These are phyloP conservation scores for Closterium sp. DNA, from an alignment of 139 green algal species.

Conservation along the genomic window DNA sequence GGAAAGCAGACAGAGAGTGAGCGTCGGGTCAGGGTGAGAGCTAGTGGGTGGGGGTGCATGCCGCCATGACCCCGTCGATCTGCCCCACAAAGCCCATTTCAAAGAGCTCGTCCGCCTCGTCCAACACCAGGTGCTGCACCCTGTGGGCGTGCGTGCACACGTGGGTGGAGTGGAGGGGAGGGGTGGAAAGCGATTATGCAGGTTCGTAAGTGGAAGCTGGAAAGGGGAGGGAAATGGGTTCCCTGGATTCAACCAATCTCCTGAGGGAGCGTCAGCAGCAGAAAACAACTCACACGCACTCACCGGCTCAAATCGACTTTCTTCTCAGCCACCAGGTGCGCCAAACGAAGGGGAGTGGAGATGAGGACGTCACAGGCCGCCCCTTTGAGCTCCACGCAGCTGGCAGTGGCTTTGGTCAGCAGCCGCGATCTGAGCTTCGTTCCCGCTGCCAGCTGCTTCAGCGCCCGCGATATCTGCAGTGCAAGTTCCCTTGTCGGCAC, in stretches of 20 bases:
- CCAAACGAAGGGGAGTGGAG: slow-evolving; percentile 80
- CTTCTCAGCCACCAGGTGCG: slow-evolving; percentile 53
- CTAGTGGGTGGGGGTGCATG: slow-evolving; percentile 54
- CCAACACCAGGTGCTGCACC: slow-evolving; percentile 75
- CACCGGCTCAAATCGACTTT: slow-evolving; percentile 45
- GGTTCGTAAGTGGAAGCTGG: too few relatives aligned
- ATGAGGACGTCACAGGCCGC: slow-evolving; percentile 76
- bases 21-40: too few relatives aligned
- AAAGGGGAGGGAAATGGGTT: too few relatives aligned
- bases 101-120: slow-evolving; percentile 97
- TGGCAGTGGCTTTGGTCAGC: slow-evolving; percentile 66
- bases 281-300: too few relatives aligned
- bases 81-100: slow-evolving; percentile 86
- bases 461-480: slow-evolving; percentile 70
- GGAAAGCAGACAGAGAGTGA: too few relatives aligned
- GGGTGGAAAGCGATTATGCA: slow-evolving; percentile 41
- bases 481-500: slow-evolving; percentile 86
- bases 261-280: too few relatives aligned
- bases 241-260: too few relatives aligned
- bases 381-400: slow-evolving; percentile 27
- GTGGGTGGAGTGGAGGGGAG: slow-evolving; percentile 48
- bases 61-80: slow-evolving; percentile 75
- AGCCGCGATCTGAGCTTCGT: slow-evolving; percentile 51
- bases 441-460: slow-evolving; percentile 69
- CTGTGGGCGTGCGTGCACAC: not conserved